Evolutionary conservation across 495 filamentous ascomycete species (phyloP), one percentile per base, ranked within the genome.

Genomic region (Penicillium turbatum): DNA sequence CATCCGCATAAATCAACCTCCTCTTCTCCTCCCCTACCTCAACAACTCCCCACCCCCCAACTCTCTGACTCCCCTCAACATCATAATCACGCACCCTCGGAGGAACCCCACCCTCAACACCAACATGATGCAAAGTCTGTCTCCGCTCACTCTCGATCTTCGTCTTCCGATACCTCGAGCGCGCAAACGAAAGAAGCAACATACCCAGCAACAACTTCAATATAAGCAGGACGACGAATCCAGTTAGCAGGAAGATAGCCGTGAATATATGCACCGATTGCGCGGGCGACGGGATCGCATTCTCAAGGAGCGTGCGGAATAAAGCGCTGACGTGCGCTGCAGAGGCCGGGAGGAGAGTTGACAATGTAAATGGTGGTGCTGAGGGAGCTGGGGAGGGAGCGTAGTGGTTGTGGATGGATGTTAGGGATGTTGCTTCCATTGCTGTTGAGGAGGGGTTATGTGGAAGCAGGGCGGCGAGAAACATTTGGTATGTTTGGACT

Each of bases 401-500:
- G 50, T 71, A 71, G 35, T 69, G 66, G 75, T 86, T 53, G 79
- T 83, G 53, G 79, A 87, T 55, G 0, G 88, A 72, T 2, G 88
- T 83, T 17, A 85, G 64, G 3, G 80, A 78, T 11, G 81, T 83
- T 0, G 87, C 82, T 13, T 79, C 78, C 2, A 85, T 81, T 1
- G 85, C 82, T 0, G 86, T 82, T 0, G 88, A 90, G 6, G 86
- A 82, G 7, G 90, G 75, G 0, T 88, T 86, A 2, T 83, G 79
- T 8, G 89, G 87, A 12, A 95, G 73, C 55, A 95, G 81, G 0
- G 88, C 90, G 6, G 92, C 87, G 10, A 97, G 81, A 70, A 97
- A 95, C 92, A 97, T 97, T 70, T 97, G 88, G 70, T 99, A 99
- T 10, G 92, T 97, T 67, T 99, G 93, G 16, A 97, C 80, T 2